phyloP scores from a whole-genome alignment of 768 basidiomycete genomes.

The Lentinula sp. region DNA sequence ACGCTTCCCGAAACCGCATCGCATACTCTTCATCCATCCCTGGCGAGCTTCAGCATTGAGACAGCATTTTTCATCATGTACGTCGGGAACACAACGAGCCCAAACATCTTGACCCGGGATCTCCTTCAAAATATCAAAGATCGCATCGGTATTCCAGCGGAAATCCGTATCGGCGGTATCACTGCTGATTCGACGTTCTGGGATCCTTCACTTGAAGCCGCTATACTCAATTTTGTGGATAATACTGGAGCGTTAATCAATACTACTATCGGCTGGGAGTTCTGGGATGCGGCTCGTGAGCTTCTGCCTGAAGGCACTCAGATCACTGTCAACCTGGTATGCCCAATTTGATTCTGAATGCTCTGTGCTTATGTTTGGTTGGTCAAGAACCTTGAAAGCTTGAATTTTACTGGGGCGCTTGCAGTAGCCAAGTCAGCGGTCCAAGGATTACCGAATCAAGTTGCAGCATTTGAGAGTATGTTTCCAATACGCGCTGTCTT shows the following conservation, averaged over 20 bases:
- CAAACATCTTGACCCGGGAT: conserved; percentile 36
- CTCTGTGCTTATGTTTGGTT: conserved; percentile 1
- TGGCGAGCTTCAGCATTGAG: conserved; percentile 51
- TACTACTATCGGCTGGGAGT: conserved; percentile 44
- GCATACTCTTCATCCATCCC: conserved; percentile 32
- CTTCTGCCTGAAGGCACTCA: conserved; percentile 41
- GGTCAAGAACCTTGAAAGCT: conserved; percentile 35
- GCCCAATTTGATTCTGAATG: background rate
- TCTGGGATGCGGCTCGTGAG: conserved; percentile 38
- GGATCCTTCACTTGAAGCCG: conserved; percentile 31
- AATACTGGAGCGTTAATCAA: conserved; percentile 37
- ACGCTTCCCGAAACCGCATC: conserved; percentile 39
- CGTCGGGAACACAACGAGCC: conserved; percentile 36
- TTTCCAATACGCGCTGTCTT: background rate
- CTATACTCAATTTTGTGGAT: conserved; percentile 39
- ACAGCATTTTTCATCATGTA: conserved; percentile 48
- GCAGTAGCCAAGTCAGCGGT: conserved; percentile 37
- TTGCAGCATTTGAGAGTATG: conserved; percentile 42
- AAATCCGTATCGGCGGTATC: conserved; percentile 48
- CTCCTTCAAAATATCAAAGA: conserved; percentile 39
- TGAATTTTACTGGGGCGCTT: conserved; percentile 36
- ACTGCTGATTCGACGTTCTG: conserved; percentile 50
- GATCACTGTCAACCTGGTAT: conserved; percentile 39
- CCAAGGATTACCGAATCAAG: conserved; percentile 29
- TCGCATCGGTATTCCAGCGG: conserved; percentile 37